Evolutionary conservation across 495 filamentous ascomycete genomes (phyloP).

Genomic region (Pseudevernia furfuracea): DNA sequence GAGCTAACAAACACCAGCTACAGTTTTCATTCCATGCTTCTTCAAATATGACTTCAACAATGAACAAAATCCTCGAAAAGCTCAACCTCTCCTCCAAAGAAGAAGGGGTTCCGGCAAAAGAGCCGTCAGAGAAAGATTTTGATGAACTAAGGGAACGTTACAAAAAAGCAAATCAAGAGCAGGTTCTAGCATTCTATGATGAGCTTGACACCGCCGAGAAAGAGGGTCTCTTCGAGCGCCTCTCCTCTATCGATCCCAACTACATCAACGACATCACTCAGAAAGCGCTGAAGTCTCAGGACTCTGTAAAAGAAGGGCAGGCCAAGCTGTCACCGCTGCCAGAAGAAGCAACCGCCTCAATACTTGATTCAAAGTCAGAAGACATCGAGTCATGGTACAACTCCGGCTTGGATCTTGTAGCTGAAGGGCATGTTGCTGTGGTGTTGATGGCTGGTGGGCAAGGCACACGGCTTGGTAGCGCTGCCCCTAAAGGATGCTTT

Average conservation of each 20-base stretch:
- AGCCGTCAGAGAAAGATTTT: constrained; percentile 66
- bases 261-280: constrained; percentile 79
- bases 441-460: constrained; percentile 97
- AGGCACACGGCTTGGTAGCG: constrained; percentile 89
- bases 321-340: constrained; percentile 81
- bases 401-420: constrained; percentile 74
- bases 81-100: constrained; percentile 43
- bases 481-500: constrained; percentile 92
- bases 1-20: background rate
- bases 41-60: constrained; percentile 36
- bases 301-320: constrained; percentile 36
- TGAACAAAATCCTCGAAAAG: constrained; percentile 55
- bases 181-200: constrained; percentile 89
- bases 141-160: constrained; percentile 72
- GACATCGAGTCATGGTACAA: constrained; percentile 82
- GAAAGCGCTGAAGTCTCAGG: constrained; percentile 68
- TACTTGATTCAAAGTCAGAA: constrained; percentile 76
- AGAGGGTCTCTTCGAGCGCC: constrained; percentile 69
- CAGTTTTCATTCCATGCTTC: background rate
- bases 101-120: constrained; percentile 38
- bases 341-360: constrained; percentile 78
- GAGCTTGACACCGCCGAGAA: constrained; percentile 65
- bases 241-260: constrained; percentile 68
- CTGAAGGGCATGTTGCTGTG: constrained; percentile 84
- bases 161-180: constrained; percentile 68